Base-by-base conservation (phyloP, 2,329 filamentous ascomycete genomes). In the Ophiostoma fasciatum region DNA sequence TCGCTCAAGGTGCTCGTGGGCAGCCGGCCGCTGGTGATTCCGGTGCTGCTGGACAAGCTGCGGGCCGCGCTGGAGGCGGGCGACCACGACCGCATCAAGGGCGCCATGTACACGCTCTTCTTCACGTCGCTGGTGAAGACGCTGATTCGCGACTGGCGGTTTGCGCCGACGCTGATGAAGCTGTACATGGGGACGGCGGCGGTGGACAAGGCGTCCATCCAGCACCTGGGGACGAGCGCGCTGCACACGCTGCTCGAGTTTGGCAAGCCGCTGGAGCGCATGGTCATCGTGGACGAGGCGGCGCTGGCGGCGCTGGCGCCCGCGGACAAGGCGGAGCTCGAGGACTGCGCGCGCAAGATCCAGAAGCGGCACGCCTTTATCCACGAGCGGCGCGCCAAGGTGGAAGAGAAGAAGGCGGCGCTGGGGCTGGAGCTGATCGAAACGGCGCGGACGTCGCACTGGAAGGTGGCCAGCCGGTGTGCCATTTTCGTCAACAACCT, bases 161-260 rank as follows among this genome's bases (percentile, higher is more conserved):
- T 87, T 55, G 84, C 90, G 0, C 90, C 92, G 1, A 72, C 79
- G n/a, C 63, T 94, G 33, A 82, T 98, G 61, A 77, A 78, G 36
- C 66, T 90, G 8, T 98, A 93, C 58, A 90, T 98, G 44, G 74
- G 82, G 48, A 84, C 90, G 3, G 87, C 82, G 14, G 78, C 78
- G 25, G 85, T 92, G 13, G 90, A 98, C 57, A 94, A 94, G 54
- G 76, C 84, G 5, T 94, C 88, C 1, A 88, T 98, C 28, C 90
- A 98, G 55, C 85, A 81, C 47, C 69, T 98, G 13, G 84, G 84
- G 12, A 73, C 77, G 1, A 79, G 77, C 25, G 83, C 82, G 0
- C 68, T 92, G 1, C 94, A 87, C 51, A 78, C 83, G 13, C 68
- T 98, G 28, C 76, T 94, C 50, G 88, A 96, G 34, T 94, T 94